Conservation (phyloP, 2,329 filamentous ascomycete species). For the Arthrinium phaeospermum region DNA sequence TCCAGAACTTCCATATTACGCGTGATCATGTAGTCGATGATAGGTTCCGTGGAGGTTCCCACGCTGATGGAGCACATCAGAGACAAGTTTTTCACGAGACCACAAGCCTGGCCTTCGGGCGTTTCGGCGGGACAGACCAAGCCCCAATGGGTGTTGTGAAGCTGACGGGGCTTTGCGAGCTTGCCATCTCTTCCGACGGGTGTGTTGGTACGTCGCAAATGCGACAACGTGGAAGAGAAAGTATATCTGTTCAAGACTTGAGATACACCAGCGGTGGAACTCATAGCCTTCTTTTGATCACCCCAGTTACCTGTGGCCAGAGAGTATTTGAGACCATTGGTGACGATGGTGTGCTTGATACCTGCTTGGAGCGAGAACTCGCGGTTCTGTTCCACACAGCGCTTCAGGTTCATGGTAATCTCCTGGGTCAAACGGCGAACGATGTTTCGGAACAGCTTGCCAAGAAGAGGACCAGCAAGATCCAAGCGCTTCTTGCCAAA, state of each 20-base stretch:
- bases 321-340: conserved; percentile 94
- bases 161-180: conserved; percentile 94
- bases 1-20: conserved; percentile 96
- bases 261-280: conserved; percentile 93
- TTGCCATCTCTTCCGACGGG: conserved; percentile 98
- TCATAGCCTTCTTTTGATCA: conserved; percentile 97
- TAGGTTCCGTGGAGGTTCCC: conserved; percentile 86
- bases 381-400: conserved; percentile 85
- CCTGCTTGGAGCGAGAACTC: conserved; percentile 92
- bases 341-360: conserved; percentile 89
- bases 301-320: conserved; percentile 99
- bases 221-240: conserved; percentile 93
- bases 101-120: conserved; percentile 97
- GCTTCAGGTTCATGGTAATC: conserved; percentile 87
- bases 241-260: conserved; percentile 98
- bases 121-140: conserved; percentile 97
- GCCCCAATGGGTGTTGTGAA: conserved; percentile 99
- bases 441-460: conserved; percentile 93
- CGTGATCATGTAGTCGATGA: conserved; percentile 94
- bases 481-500: conserved; percentile 99
- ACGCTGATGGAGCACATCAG: conserved; percentile 99
- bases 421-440: conserved; percentile 92
- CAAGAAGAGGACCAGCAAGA: conserved; percentile 89
- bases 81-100: conserved; percentile 95
- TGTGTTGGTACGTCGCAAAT: conserved; percentile 96